Conservation (phyloP, 1,284 basidiomycete genomes). For the Austroboletus niveus region DNA sequence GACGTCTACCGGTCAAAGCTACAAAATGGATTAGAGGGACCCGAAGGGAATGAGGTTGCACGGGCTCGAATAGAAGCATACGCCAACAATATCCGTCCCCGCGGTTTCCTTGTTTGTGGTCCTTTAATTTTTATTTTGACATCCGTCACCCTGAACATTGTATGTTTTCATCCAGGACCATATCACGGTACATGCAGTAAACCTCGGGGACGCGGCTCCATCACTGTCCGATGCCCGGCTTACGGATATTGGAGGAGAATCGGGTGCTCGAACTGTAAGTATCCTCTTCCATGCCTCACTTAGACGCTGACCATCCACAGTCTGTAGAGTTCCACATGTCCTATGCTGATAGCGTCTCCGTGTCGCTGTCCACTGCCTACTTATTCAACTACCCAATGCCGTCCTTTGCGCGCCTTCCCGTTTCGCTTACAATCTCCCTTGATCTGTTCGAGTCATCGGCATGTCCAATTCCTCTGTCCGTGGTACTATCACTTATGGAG, state of each 20-base stretch:
- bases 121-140: background rate
- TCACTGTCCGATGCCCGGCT: constrained; percentile 57
- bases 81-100: constrained; percentile 67
- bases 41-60: constrained; percentile 70
- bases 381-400: constrained; percentile 80
- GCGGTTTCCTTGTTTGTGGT: constrained; percentile 59
- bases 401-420: constrained; percentile 76
- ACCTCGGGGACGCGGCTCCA: constrained; percentile 70
- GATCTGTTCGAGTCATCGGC: constrained; percentile 71
- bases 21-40: constrained; percentile 55
- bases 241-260: constrained; percentile 24
- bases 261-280: constrained; percentile 18
- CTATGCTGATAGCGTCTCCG: constrained; percentile 69
- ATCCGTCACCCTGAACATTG: background rate
- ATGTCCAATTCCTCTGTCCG: constrained; percentile 24
- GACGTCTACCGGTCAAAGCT: constrained; percentile 73
- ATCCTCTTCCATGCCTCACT: background rate
- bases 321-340: constrained; percentile 54
- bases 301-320: constrained; percentile 31
- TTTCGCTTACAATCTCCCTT: constrained; percentile 74
- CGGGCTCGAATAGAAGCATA: constrained; percentile 68
- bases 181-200: constrained; percentile 72
- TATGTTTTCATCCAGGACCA: constrained; percentile 52
- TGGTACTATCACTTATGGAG: constrained; percentile 4
- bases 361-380: constrained; percentile 79